Evolutionary conservation across 164 flowering plant species (phyloP), one percentile per base, ranked within the genome.

Genomic region (Akebia trifoliata): DNA sequence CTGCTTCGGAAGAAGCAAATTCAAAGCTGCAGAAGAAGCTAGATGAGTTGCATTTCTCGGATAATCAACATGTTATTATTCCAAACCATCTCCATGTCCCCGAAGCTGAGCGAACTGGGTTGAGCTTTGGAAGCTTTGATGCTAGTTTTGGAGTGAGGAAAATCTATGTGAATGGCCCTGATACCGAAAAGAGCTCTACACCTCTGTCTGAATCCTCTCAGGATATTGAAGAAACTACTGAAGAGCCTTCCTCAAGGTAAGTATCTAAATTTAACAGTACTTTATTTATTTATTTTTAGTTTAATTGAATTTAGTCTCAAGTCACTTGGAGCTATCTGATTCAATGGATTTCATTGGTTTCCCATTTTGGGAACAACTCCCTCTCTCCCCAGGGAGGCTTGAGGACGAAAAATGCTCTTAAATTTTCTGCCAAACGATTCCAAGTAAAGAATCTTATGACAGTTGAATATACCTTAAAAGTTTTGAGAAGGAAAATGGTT

Each of bases 61-160:
- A 63, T 32, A 62, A 73, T 50, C 81, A 78, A 48, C 82, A 81
- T 77, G 97, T 90, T 49, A 85, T 90, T 18, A 79, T 90, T 60
- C 95, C 97, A 44, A 74, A 81, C 52, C 95, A 90, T 61, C 80
- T 90, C 18, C 91, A 82, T 64, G 97, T 87, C 15, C 90, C 97
- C 38, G 97, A 87, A 64, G 75, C 84, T 63, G 87, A 79, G 64
- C 78, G 90, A 66, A 70, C 66, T 50, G 79, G 85, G 37, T 68
- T 90, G 46, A 84, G 86, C 63, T 90, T 90, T 80, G 97, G 97
- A 73, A 90, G 97, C 69, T 83, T 90, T 74, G 89, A 79, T 71
- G 82, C 81, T 56, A 60, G 59, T 63, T 85, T 85, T 74, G 84
- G 75, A 15, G 54, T 80, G 15, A 58, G 61, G 39, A 63, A 76